A percentile compares a stretch with the other conserved stretches of the same genome.
Evolutionary conservation across 352 stramenopile genomes (phyloP).

Genomic region (Halophytophthora batemanensis): DNA sequence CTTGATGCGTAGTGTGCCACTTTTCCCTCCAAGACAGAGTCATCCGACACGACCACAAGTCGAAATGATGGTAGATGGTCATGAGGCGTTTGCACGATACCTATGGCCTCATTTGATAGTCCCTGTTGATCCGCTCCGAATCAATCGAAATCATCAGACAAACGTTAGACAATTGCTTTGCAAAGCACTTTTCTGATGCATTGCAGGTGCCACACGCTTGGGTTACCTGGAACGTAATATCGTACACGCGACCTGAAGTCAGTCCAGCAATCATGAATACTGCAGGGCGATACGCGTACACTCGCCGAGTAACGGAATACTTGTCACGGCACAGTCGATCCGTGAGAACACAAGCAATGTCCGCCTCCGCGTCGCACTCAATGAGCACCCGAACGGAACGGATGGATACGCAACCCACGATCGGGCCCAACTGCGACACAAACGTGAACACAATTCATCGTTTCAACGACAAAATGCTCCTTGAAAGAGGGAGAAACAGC

Average conservation of each 20-base stretch:
- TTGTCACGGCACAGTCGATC: slow-evolving; percentile 31
- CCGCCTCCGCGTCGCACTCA: slow-evolving; percentile 34
- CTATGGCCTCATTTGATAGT: slow-evolving; percentile 9
- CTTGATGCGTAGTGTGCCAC: neutral
- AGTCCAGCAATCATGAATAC: slow-evolving; percentile 32
- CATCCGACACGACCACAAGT: slow-evolving; percentile 22
- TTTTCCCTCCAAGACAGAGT: slow-evolving; percentile 21
- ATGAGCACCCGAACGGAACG: slow-evolving; percentile 33
- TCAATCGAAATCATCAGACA: slow-evolving; percentile 1
- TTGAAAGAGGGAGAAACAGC: neutral
- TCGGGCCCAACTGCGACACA: slow-evolving; percentile 31
- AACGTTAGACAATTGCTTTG: neutral
- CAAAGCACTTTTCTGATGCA: neutral
- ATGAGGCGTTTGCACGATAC: slow-evolving; percentile 27
- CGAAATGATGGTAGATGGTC: slow-evolving; percentile 28
- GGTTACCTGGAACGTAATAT: slow-evolving; percentile 34
- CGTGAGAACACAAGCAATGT: slow-evolving; percentile 33
- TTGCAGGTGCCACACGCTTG: neutral
- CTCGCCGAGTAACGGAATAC: slow-evolving; percentile 2
- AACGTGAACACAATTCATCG: neutral
- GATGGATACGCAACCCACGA: slow-evolving; percentile 38
- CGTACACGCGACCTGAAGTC: slow-evolving; percentile 31
- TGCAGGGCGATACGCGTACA: slow-evolving; percentile 16
- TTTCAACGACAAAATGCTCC: neutral
- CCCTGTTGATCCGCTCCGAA: slow-evolving; percentile 19